phyloP scores from a whole-genome alignment of 768 basidiomycete genomes.

The Xerocomellus chrysenteron region DNA sequence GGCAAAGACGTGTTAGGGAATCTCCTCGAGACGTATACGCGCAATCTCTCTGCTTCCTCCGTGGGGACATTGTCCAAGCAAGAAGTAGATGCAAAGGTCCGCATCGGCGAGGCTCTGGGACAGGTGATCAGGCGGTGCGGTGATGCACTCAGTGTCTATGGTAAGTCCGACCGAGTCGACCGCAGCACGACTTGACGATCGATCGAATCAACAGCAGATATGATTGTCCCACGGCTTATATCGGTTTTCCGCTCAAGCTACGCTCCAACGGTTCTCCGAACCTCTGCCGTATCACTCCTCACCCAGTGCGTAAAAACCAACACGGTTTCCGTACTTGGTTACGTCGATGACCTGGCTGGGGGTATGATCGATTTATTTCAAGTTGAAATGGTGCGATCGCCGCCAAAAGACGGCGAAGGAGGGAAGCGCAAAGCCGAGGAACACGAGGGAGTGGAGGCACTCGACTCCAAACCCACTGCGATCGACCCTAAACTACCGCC shows the following conservation, averaged over 20 bases:
- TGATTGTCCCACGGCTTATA: conserved; percentile 73
- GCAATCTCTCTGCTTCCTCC: conserved; percentile 44
- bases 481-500: conserved; percentile 67
- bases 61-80: conserved; percentile 43
- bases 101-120: conserved; percentile 84
- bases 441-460: conserved; percentile 14
- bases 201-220: conserved; percentile 48
- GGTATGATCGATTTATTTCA: conserved; percentile 79
- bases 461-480: conserved; percentile 60
- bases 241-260: conserved; percentile 54
- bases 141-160: conserved; percentile 61
- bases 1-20: conserved; percentile 62
- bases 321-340: conserved; percentile 59
- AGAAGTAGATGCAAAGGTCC: conserved; percentile 70
- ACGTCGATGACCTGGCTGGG: conserved; percentile 57
- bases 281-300: conserved; percentile 68
- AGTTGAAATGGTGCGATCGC: conserved; percentile 44
- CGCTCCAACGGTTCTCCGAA: conserved; percentile 72
- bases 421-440: conserved; percentile 4
- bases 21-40: conserved; percentile 67
- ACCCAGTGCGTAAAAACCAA: conserved; percentile 70
- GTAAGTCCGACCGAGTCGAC: conserved; percentile 41
- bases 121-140: conserved; percentile 76
- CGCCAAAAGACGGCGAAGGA: conserved; percentile 18
- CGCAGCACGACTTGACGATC: not conserved